Base-by-base conservation (phyloP, 2,329 filamentous ascomycete species). In the Alternaria consortialis region DNA sequence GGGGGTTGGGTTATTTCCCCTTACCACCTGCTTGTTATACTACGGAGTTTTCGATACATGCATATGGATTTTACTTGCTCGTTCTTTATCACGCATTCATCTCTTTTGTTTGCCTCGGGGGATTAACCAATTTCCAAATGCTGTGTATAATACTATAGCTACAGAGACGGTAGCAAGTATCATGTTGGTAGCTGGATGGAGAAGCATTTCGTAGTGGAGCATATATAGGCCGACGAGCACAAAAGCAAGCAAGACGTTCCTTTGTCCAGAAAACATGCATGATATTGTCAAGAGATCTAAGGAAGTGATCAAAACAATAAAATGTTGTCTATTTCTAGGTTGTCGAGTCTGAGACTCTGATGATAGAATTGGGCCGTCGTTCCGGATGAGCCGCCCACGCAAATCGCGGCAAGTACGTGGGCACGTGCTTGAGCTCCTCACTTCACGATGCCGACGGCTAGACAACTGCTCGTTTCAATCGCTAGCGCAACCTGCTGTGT, bases 41-140 rank as follows among this genome's bases (percentile, higher is more conserved):
- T 69, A 65, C 39, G 66, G 69, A 68, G 63, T 66, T 69, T 75
- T 70, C 67, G 70, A 78, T 76, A 78, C 74, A 76, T 74, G 72
- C 70, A 77, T 70, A 77, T 74, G 71, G 50, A 60, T 56, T 65
- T 63, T 67, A 58, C 58, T 71, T 67, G 64, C 67, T 65, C 62
- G 66, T 65, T 55, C 61, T 63, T 70, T 68, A 50, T 66, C 43
- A 52, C 62, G 65, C 58, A 62, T 51, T 29, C 34, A 51, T 51
- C 23, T 62, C 42, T 58, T 46, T 47, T 52, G 37, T 47, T 50
- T 62, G 67, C 58, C 56, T 44, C 50, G 25, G 39, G 64, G 66
- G 58, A 39, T 51, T 37, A 59, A 62, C 56, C 42, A 66, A 53
- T 64, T 56, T 54, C 54, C 36, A 40, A 32, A 50, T 67, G 65